phyloP scores from a whole-genome alignment of 352 stramenopile genomes.

The Globisporangium spiculum region DNA sequence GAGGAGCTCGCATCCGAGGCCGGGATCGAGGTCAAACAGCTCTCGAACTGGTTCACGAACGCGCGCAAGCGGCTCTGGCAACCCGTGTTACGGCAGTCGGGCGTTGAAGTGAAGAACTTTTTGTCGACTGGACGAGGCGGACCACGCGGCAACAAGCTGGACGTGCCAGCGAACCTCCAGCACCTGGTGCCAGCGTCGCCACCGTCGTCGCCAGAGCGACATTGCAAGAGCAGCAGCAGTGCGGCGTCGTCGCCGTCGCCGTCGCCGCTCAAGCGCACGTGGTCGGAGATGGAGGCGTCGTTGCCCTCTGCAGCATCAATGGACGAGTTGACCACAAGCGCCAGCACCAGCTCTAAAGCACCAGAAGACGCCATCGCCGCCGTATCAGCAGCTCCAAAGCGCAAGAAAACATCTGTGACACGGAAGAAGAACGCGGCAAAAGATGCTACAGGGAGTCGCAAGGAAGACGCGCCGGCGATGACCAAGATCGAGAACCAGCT shows the following conservation, averaged over 20 bases:
- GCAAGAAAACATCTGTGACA: constrained; percentile 29
- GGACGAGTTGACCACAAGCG: background rate
- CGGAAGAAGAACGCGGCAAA: constrained; percentile 39
- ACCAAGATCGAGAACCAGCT: constrained; percentile 28
- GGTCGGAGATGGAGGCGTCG: constrained; percentile 39
- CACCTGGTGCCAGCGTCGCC: constrained; percentile 46
- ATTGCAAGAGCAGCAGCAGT: constrained; percentile 8
- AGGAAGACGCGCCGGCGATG: constrained; percentile 14
- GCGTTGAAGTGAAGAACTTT: constrained; percentile 90
- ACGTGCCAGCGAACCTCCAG: constrained; percentile 63
- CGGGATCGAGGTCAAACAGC: constrained; percentile 86
- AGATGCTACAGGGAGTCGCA: constrained; percentile 1
- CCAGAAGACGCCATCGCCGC: background rate
- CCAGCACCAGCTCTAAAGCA: background rate
- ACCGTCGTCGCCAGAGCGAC: constrained; percentile 28
- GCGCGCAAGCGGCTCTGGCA: constrained; percentile 87
- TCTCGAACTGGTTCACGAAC: constrained; percentile 90
- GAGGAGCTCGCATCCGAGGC: constrained; percentile 75
- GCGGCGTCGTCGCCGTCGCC: constrained; percentile 25
- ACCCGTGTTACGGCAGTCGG: constrained; percentile 78
- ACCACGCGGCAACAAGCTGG: constrained; percentile 74
- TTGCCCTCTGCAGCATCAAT: constrained; percentile 14
- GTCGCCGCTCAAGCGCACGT: constrained; percentile 63
- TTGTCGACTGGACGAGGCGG: constrained; percentile 77
- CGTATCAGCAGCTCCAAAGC: constrained; percentile 26